phyloP scores from a whole-genome alignment of 2,329 filamentous ascomycete genomes.

The Torrubiellomyces zombiae region DNA sequence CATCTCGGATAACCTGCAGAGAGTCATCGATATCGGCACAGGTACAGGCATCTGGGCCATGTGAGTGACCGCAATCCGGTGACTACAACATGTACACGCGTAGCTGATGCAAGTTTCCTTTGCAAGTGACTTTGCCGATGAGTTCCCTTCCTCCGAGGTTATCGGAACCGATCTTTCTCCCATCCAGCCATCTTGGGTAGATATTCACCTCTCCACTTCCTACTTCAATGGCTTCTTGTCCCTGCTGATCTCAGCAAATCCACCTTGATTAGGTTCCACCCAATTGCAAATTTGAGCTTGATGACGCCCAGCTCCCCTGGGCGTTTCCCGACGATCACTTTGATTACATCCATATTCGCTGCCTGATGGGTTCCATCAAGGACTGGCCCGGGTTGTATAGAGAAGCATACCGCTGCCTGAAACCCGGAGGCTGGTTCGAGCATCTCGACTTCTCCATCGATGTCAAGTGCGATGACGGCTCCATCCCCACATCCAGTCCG shows the following conservation, averaged over 20 bases:
- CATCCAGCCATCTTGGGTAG: conserved; percentile 39
- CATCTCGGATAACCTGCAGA: neutral
- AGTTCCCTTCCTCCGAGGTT: conserved; percentile 24
- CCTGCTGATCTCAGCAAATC: conserved; percentile 31
- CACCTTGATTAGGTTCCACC: conserved; percentile 2
- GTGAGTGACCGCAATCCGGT: conserved; percentile 14
- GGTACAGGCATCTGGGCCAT: conserved; percentile 44
- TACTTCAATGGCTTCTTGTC: conserved; percentile 30
- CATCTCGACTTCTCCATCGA: conserved; percentile 10
- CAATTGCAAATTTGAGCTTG: conserved; percentile 12
- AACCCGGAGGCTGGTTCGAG: conserved; percentile 34
- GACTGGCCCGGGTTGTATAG: conserved; percentile 37
- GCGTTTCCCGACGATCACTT: conserved; percentile 20
- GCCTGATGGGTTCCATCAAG: conserved; percentile 36
- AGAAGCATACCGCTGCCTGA: conserved; percentile 32
- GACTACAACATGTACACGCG: too few species aligned
- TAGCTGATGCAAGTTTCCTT: too few species aligned
- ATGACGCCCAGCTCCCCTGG: conserved; percentile 15
- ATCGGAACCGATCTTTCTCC: conserved; percentile 39
- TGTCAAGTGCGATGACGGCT: conserved; percentile 8
- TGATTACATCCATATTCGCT: conserved; percentile 43
- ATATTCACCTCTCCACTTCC: too few species aligned
- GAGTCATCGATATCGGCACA: conserved; percentile 31
- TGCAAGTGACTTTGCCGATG: conserved; percentile 27
- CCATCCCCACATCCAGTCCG: too few species aligned